These are phyloP conservation scores for Macrophomina phaseolina DNA, from an alignment of 2,329 filamentous ascomycete species.

Conservation along the genomic window DNA sequence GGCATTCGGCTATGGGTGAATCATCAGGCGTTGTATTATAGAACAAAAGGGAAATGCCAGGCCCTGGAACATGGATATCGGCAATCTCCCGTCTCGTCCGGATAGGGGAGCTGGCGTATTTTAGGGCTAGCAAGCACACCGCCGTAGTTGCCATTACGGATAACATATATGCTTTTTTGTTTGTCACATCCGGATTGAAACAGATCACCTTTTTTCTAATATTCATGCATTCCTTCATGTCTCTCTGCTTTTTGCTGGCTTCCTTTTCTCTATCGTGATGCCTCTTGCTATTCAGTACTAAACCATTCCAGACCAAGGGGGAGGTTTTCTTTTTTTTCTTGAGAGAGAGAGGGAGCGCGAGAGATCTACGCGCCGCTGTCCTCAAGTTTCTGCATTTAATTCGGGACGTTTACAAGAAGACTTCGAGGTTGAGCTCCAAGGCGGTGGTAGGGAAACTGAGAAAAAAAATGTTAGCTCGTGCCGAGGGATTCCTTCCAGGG, in stretches of 20 bases:
- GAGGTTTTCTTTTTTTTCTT: not conserved
- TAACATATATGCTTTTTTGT: too few species aligned
- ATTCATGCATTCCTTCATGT: not conserved
- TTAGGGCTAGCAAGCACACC: too few species aligned
- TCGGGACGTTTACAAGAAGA: conserved; percentile 69
- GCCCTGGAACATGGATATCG: too few species aligned
- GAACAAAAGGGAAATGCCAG: not conserved
- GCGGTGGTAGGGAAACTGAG: conserved; percentile 86
- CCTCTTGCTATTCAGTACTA: not conserved
- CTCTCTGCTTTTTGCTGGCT: not conserved
- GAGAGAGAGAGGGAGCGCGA: too few species aligned
- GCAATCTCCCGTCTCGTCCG: not conserved
- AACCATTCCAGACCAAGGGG: not conserved
- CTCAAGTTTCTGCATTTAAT: too few species aligned
- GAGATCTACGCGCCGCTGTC: too few species aligned
- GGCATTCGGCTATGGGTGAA: not conserved
- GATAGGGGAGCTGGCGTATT: not conserved
- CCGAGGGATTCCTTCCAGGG: not conserved
- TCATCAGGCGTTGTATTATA: not conserved
- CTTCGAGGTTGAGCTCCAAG: conserved; percentile 91
- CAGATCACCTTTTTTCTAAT: not conserved
- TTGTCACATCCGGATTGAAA: too few species aligned
- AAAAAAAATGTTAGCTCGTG: not conserved
- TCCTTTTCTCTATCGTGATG: conserved; percentile 19
- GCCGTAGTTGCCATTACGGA: too few species aligned